These are phyloP conservation scores for Singerocomus rubriflavus DNA, from an alignment of 1,284 basidiomycete species.

Conservation along the genomic window DNA sequence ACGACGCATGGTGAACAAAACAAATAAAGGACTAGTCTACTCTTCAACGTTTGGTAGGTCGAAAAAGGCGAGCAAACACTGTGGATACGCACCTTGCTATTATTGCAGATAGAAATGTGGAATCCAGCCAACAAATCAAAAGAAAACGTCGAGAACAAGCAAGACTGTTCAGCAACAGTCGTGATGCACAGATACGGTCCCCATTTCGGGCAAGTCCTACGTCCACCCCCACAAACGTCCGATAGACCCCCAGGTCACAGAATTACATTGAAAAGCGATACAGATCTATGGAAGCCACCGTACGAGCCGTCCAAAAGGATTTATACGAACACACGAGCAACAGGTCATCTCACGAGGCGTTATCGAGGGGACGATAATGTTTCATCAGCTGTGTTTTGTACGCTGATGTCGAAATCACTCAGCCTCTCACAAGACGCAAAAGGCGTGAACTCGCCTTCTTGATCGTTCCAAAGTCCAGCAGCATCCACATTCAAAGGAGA, in stretches of 20 bases:
- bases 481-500: conserved; percentile 84
- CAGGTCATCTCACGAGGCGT: conserved; percentile 36
- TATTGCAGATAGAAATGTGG: not conserved
- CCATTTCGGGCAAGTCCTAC: not conserved
- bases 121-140: conserved; percentile 4
- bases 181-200: not conserved
- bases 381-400: conserved; percentile 73
- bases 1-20: conserved; percentile 45
- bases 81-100: conserved; percentile 2
- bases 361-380: conserved; percentile 63
- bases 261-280: conserved; percentile 17
- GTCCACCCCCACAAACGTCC: not conserved
- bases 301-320: not conserved
- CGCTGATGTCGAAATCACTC: conserved; percentile 36
- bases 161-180: too few relatives aligned
- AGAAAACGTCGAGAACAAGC: not conserved
- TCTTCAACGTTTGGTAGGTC: not conserved
- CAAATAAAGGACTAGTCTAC: too few relatives aligned
- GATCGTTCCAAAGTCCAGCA: conserved; percentile 69
- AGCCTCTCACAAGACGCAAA: conserved; percentile 1
- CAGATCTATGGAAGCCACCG: conserved; percentile 17
- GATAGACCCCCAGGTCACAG: not conserved
- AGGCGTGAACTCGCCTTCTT: conserved; percentile 47
- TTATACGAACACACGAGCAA: conserved; percentile 2
- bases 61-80: too few relatives aligned